phyloP scores from a whole-genome alignment of 345 rosid genomes.

The Moricandia moricandioides region DNA sequence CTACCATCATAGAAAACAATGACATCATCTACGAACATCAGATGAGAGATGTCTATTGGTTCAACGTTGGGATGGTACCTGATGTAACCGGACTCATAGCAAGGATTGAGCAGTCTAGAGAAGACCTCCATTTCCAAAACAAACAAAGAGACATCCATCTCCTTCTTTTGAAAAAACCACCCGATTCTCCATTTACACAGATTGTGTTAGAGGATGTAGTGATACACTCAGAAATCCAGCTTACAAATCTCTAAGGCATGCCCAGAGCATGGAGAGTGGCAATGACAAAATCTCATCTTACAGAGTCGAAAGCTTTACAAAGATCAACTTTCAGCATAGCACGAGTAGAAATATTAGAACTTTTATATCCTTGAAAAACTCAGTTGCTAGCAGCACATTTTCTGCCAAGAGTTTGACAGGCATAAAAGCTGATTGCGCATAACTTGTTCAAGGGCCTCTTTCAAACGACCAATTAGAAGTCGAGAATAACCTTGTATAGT shows the following conservation, averaged over 20 bases:
- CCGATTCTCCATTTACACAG: background rate
- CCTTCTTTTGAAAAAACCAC: background rate
- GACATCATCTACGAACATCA: background rate
- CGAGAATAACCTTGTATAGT: background rate
- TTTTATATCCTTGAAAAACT: background rate
- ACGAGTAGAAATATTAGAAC: background rate
- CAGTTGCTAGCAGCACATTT: background rate
- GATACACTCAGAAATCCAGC: background rate
- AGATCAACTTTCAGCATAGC: background rate
- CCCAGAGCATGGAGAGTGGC: background rate
- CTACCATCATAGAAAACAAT: background rate
- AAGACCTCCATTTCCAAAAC: background rate
- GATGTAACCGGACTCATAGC: background rate
- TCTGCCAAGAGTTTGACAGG: background rate
- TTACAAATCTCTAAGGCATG: background rate
- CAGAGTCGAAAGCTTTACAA: background rate
- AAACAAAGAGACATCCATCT: background rate
- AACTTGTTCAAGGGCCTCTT: background rate
- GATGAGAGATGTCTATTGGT: background rate
- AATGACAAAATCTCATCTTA: background rate
- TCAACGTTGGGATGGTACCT: background rate
- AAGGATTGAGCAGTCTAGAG: background rate
- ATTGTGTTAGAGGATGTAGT: background rate
- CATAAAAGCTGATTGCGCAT: background rate
- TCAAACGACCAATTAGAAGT: background rate